Conservation (phyloP, 2,329 filamentous ascomycete species). For the Tolypocladium paradoxum region DNA sequence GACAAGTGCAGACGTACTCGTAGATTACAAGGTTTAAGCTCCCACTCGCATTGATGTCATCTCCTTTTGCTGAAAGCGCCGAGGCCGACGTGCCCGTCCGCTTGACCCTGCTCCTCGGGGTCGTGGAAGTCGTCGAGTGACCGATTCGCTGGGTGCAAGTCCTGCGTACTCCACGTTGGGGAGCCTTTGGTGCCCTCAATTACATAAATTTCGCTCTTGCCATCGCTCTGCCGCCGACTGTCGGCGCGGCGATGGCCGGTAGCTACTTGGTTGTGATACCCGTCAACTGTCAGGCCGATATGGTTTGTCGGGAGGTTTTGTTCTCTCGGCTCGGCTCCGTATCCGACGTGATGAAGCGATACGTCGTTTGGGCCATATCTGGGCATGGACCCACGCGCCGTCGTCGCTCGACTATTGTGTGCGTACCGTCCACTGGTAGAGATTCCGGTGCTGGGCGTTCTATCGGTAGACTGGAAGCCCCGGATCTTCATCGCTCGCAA, state of each 20-base stretch:
- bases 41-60: not conserved
- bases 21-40: not conserved
- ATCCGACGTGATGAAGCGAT: constrained; percentile 18
- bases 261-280: constrained; percentile 3
- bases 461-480: constrained; percentile 33
- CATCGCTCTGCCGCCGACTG: constrained; percentile 9
- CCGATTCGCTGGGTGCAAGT: constrained; percentile 8
- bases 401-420: constrained; percentile 14
- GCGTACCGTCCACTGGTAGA: constrained; percentile 15
- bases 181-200: constrained; percentile 19
- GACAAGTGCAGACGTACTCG: not conserved
- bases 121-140: constrained; percentile 19
- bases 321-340: constrained; percentile 5
- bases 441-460: constrained; percentile 19
- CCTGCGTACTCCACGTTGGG: constrained; percentile 12
- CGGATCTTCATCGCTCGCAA: constrained; percentile 35
- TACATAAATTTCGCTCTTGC: constrained; percentile 24
- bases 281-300: constrained; percentile 10
- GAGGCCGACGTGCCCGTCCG: constrained; percentile 6
- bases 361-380: constrained; percentile 25
- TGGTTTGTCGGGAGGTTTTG: constrained; percentile 2
- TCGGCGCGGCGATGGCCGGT: not conserved
- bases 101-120: constrained; percentile 20
- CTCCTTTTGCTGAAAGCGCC: not conserved
- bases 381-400: constrained; percentile 13